A percentile compares a stretch with the other conserved stretches of the same genome.
Conservation (phyloP, 495 filamentous ascomycete genomes). For the Bacidia rubella region DNA sequence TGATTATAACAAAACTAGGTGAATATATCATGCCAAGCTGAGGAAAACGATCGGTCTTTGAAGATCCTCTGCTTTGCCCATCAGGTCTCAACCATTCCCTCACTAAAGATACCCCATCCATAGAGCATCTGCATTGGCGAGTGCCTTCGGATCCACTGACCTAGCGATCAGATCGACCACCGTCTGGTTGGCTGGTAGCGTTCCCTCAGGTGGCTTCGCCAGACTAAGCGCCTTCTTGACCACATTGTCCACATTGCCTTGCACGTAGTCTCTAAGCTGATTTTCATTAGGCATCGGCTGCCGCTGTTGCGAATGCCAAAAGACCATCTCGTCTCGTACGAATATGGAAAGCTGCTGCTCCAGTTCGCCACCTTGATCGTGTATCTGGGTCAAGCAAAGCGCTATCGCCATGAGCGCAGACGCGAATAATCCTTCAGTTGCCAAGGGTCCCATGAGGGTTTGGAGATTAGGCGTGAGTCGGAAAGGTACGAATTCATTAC, state of each 20-base stretch:
- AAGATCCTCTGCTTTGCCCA: too few relatives aligned
- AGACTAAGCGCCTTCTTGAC: conserved; percentile 78
- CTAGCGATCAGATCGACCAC: conserved; percentile 80
- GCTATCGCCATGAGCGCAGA: conserved; percentile 90
- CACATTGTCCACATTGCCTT: conserved; percentile 75
- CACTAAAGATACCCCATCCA: conserved; percentile 89
- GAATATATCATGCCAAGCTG: too few relatives aligned
- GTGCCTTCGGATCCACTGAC: conserved; percentile 73
- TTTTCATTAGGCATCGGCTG: conserved; percentile 49
- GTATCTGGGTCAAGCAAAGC: conserved; percentile 84
- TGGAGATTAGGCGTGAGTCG: conserved; percentile 93
- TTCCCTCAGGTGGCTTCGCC: conserved; percentile 48
- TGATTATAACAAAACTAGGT: too few relatives aligned
- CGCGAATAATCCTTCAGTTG: conserved; percentile 88
- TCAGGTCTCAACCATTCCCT: background rate
- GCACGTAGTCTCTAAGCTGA: conserved; percentile 73
- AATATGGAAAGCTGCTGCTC: conserved; percentile 88
- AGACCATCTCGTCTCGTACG: conserved; percentile 94
- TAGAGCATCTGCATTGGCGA: conserved; percentile 73
- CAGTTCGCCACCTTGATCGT: conserved; percentile 49
- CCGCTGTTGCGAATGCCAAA: conserved; percentile 82
- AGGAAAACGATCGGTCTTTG: too few relatives aligned
- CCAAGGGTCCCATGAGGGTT: conserved; percentile 85
- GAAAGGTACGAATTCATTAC: conserved; percentile 90
- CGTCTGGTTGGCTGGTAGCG: conserved; percentile 88